Conservation (phyloP, 768 basidiomycete genomes). For the Candolleomyces efflorescens region DNA sequence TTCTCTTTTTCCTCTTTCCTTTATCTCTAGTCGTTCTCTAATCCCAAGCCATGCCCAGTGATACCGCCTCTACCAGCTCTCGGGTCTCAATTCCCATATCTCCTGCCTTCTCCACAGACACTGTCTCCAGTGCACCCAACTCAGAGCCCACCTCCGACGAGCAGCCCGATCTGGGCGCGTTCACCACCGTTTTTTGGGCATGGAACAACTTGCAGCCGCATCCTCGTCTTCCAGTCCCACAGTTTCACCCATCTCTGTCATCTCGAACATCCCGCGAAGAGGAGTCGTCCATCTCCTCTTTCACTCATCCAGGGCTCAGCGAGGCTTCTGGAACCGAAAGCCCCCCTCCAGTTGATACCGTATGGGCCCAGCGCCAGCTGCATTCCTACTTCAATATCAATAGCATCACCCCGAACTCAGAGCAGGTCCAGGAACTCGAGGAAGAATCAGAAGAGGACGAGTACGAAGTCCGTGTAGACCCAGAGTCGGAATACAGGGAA, state of each 20-base stretch:
- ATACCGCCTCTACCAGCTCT: conserved; percentile 4
- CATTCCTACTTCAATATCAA: conserved; percentile 48
- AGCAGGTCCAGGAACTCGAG: conserved; percentile 16
- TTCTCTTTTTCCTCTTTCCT: background rate
- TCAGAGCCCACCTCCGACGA: conserved; percentile 47
- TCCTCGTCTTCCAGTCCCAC: conserved; percentile 28
- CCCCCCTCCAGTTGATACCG: conserved; percentile 32
- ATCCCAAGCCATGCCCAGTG: background rate
- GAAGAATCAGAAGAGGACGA: conserved; percentile 6
- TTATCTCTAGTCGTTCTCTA: conserved; percentile 5
- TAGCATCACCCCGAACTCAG: conserved; percentile 20
- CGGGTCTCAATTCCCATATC: conserved; percentile 4
- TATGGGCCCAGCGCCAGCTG: conserved; percentile 59
- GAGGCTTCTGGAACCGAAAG: conserved; percentile 15
- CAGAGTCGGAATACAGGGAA: background rate
- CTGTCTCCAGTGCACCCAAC: background rate
- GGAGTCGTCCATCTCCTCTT: conserved; percentile 17
- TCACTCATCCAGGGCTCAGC: conserved; percentile 24
- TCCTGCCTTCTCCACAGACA: conserved; percentile 4
- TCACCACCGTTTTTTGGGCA: conserved; percentile 66
- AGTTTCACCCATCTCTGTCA: conserved; percentile 12
- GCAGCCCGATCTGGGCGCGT: conserved; percentile 70
- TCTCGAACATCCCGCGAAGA: conserved; percentile 6
- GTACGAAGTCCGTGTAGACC: conserved; percentile 7
- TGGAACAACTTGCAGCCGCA: conserved; percentile 51